Evolutionary conservation across 805 yeast genomes (phyloP).

Genomic region (Saccharomycopsis sp.): DNA sequence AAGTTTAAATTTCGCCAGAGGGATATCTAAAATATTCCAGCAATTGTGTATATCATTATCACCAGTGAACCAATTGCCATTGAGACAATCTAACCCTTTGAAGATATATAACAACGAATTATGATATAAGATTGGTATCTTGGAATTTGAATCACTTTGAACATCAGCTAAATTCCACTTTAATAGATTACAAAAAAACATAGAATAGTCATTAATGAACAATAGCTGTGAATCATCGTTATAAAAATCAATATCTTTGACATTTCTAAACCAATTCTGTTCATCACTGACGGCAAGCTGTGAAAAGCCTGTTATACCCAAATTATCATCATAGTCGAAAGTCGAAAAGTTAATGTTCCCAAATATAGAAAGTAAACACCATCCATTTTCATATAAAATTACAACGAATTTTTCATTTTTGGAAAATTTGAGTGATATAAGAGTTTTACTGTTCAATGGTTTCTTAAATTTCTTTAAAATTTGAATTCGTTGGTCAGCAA

Average conservation of each 20-base stretch:
- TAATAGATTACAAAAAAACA: slow-evolving; percentile 14
- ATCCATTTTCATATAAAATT: slow-evolving; percentile 22
- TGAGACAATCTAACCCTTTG: slow-evolving; percentile 23
- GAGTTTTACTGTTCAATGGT: slow-evolving; percentile 17
- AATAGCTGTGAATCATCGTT: slow-evolving; percentile 13
- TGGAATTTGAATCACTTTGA: slow-evolving; percentile 25
- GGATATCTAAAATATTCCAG: slow-evolving; percentile 17
- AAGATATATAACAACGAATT: slow-evolving; percentile 25
- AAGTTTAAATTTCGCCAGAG: neutral
- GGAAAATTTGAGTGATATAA: slow-evolving; percentile 16
- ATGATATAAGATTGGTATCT: slow-evolving; percentile 24
- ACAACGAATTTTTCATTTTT: slow-evolving; percentile 14
- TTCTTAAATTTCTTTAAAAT: slow-evolving; percentile 18
- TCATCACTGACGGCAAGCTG: neutral
- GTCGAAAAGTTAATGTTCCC: slow-evolving; percentile 25
- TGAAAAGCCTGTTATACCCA: slow-evolving; percentile 15
- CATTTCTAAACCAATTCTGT: slow-evolving; percentile 19
- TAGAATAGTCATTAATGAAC: slow-evolving; percentile 6
- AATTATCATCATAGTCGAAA: slow-evolving; percentile 19
- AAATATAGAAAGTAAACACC: slow-evolving; percentile 27
- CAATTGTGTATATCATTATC: neutral
- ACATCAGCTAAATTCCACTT: slow-evolving; percentile 8
- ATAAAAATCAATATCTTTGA: slow-evolving; percentile 13
- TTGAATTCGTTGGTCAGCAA: slow-evolving; percentile 1
- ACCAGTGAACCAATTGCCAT: neutral